A percentile compares a stretch with the other conserved stretches of the same genome.
These are phyloP conservation scores for Erythrophleum fordii DNA, from an alignment of 306 rosid genomes.

Conservation along the genomic window DNA sequence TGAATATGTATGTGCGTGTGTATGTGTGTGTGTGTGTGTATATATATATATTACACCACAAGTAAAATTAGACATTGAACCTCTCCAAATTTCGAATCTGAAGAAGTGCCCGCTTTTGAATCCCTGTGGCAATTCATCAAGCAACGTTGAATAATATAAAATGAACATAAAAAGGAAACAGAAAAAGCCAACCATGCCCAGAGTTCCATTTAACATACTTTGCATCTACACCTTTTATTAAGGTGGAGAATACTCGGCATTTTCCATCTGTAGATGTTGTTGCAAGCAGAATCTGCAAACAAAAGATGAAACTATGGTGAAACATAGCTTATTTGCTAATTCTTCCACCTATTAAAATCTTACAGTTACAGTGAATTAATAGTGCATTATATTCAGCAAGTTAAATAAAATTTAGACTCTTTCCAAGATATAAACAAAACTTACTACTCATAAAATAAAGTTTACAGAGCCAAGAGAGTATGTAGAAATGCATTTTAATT, in stretches of 20 bases:
- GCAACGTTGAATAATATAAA: slow-evolving; percentile 35
- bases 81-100: slow-evolving; percentile 96
- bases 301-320: slow-evolving; percentile 26
- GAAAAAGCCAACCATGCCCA: slow-evolving; percentile 23
- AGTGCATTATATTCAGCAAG: not conserved
- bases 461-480: slow-evolving; percentile 13
- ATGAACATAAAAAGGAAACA: slow-evolving; percentile 28
- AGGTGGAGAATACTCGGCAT: slow-evolving; percentile 92
- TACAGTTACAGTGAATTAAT: not conserved
- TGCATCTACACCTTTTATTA: slow-evolving; percentile 90
- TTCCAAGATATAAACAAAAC: not conserved
- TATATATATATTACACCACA: not conserved
- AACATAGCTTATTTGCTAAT: not conserved
- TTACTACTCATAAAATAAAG: not conserved
- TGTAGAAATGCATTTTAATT: no score
- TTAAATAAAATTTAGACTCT: not conserved
- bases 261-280: slow-evolving; percentile 97
- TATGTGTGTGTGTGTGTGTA: not conserved
- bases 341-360: not conserved
- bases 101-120: slow-evolving; percentile 63
- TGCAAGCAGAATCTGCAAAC: slow-evolving; percentile 84
- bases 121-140: slow-evolving; percentile 72
- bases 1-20: not conserved
- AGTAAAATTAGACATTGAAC: slow-evolving; percentile 52
- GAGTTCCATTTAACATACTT: slow-evolving; percentile 64